phyloP scores from a whole-genome alignment of 2,329 filamentous ascomycete species.

The Penicillium sp. region DNA sequence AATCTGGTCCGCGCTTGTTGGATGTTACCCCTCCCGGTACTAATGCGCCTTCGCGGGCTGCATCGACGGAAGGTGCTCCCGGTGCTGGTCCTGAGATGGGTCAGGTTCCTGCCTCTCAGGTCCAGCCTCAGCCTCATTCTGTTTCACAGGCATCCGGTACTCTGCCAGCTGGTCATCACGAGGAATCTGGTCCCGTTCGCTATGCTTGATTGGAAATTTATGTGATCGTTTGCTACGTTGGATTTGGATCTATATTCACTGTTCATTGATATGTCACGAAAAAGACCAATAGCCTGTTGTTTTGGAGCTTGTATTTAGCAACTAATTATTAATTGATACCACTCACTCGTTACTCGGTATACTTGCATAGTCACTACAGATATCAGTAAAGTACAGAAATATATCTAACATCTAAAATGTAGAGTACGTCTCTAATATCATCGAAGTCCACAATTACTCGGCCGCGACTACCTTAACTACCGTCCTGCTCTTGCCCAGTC shows the following conservation, averaged over 20 bases:
- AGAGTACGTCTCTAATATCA: too few relatives aligned
- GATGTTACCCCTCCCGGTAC: constrained; percentile 7
- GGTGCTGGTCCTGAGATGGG: constrained; percentile 10
- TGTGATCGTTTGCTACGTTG: not conserved
- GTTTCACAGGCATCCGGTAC: constrained; percentile 4
- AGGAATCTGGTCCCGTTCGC: constrained; percentile 13
- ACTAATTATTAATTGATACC: constrained; percentile 4
- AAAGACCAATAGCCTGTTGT: not conserved
- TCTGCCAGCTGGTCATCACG: not conserved
- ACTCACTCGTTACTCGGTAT: not conserved
- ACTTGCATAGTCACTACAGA: not conserved
- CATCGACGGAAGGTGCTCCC: not conserved
- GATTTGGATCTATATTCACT: not conserved
- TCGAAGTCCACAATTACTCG: not conserved
- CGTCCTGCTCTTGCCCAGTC: not conserved
- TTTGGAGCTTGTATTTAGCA: not conserved
- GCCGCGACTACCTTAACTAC: not conserved
- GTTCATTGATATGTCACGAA: not conserved
- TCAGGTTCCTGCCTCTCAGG: not conserved
- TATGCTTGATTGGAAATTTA: not conserved
- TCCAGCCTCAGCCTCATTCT: not conserved
- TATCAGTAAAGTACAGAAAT: not conserved
- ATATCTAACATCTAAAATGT: too few relatives aligned
- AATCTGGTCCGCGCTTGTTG: constrained; percentile 17
- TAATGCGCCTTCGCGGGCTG: not conserved